These are phyloP conservation scores for Nadsonia commutata DNA, from an alignment of 1,139 yeast species.

Conservation along the genomic window DNA sequence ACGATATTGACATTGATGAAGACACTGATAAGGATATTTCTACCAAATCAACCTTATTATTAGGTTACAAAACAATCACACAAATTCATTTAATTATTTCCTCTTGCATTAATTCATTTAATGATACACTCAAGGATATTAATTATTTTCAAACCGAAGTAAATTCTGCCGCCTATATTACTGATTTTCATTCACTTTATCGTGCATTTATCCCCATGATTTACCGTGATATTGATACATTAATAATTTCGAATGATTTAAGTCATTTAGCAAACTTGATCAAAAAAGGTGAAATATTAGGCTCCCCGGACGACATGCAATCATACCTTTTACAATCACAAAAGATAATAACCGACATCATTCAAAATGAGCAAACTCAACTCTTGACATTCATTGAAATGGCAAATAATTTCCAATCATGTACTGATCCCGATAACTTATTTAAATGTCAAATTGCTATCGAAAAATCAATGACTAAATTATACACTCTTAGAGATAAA, in stretches of 20 bases:
- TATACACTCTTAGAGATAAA: constrained; percentile 10
- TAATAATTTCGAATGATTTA: constrained; percentile 6
- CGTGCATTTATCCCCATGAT: constrained; percentile 16
- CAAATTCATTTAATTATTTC: background rate
- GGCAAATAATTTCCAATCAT: constrained; percentile 14
- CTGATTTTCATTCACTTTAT: constrained; percentile 16
- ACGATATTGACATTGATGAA: background rate
- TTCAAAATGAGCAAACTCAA: constrained; percentile 8
- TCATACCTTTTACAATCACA: constrained; percentile 9
- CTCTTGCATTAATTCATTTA: background rate
- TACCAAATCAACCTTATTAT: background rate
- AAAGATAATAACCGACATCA: constrained; percentile 5
- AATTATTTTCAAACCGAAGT: too few relatives aligned
- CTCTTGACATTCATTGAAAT: constrained; percentile 6
- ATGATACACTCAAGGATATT: background rate
- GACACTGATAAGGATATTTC: background rate
- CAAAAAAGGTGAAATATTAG: constrained; percentile 6
- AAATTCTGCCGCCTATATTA: constrained; percentile 12
- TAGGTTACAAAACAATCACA: background rate
- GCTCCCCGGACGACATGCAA: constrained; percentile 8
- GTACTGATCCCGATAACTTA: constrained; percentile 12
- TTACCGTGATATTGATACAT: constrained; percentile 15
- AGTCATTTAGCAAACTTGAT: constrained; percentile 6
- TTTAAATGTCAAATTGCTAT: constrained; percentile 15
- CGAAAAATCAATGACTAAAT: constrained; percentile 11